These are phyloP conservation scores for Mycosphaerella sp. DNA, from an alignment of 2,329 filamentous ascomycete species.

Conservation along the genomic window DNA sequence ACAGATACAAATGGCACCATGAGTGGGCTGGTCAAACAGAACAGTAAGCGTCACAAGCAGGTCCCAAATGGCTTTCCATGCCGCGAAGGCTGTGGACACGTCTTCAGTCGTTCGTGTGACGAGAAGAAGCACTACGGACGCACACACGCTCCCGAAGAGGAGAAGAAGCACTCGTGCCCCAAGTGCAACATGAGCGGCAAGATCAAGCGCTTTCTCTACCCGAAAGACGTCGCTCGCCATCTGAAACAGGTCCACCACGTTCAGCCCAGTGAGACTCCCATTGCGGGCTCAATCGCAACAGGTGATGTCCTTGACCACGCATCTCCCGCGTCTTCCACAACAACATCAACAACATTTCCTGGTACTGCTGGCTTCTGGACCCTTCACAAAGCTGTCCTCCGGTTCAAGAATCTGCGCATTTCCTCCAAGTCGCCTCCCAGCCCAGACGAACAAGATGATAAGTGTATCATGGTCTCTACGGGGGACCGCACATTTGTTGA, in stretches of 20 bases:
- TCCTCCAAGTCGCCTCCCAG: neutral
- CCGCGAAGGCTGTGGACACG: neutral
- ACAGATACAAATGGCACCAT: neutral
- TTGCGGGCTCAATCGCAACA: neutral
- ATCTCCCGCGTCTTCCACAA: neutral
- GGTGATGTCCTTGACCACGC: neutral
- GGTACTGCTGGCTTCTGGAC: neutral
- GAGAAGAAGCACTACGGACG: slow-evolving; percentile 12
- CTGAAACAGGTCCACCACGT: slow-evolving; percentile 9
- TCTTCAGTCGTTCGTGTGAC: slow-evolving; percentile 13
- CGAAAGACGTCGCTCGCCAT: slow-evolving; percentile 16
- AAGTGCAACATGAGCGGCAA: slow-evolving; percentile 3
- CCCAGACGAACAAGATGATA: neutral
- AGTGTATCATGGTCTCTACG: slow-evolving; percentile 7
- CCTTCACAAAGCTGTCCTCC: neutral
- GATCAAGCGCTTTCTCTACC: slow-evolving; percentile 6
- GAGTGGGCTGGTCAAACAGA: neutral
- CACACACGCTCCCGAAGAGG: neutral
- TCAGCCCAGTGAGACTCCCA: neutral
- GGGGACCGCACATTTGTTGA: neutral
- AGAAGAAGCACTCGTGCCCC: slow-evolving; percentile 4
- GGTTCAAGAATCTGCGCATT: slow-evolving; percentile 7
- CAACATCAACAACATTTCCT: neutral
- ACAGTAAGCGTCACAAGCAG: slow-evolving; percentile 5
- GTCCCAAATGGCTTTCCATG: slow-evolving; percentile 10